phyloP scores from a whole-genome alignment of 352 stramenopile species.

The Phytophthora chlamydospora region DNA sequence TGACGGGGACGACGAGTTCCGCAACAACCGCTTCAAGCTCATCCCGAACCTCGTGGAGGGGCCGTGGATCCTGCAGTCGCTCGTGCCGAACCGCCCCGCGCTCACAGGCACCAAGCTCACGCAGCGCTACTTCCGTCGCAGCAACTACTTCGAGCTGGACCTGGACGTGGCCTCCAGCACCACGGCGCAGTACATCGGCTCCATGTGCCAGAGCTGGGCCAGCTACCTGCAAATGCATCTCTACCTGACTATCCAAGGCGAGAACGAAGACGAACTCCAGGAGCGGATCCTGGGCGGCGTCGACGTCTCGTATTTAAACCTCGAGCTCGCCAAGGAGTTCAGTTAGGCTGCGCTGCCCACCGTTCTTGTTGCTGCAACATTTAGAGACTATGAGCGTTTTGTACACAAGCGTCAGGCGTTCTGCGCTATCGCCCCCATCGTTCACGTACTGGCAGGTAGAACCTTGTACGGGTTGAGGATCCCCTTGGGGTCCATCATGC shows the following conservation, averaged over 20 bases:
- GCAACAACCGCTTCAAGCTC: conserved; percentile 87
- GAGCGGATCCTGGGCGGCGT: conserved; percentile 72
- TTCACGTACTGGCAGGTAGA: conserved; percentile 38
- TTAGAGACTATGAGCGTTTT: conserved; percentile 20
- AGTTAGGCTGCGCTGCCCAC: conserved; percentile 16
- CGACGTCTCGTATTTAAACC: conserved; percentile 65
- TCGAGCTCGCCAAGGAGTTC: conserved; percentile 53
- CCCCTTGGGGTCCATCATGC: conserved; percentile 93
- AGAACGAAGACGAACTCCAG: conserved; percentile 70
- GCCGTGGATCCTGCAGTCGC: conserved; percentile 81
- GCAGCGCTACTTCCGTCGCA: conserved; percentile 80
- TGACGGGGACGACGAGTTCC: conserved; percentile 52
- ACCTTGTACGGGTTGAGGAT: conserved; percentile 99
- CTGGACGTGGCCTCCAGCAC: conserved; percentile 84
- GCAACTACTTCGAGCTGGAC: conserved; percentile 89
- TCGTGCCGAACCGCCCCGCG: conserved; percentile 85
- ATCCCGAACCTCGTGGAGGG: conserved; percentile 88
- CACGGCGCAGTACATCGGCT: conserved; percentile 79
- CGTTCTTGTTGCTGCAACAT: conserved; percentile 14
- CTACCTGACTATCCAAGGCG: conserved; percentile 81
- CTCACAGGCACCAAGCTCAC: conserved; percentile 88
- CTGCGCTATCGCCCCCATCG: not conserved
- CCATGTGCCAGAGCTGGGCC: conserved; percentile 79
- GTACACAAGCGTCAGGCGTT: conserved; percentile 15
- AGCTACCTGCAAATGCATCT: conserved; percentile 81